phyloP scores from a whole-genome alignment of 495 filamentous ascomycete species.

The Physcia stellaris region DNA sequence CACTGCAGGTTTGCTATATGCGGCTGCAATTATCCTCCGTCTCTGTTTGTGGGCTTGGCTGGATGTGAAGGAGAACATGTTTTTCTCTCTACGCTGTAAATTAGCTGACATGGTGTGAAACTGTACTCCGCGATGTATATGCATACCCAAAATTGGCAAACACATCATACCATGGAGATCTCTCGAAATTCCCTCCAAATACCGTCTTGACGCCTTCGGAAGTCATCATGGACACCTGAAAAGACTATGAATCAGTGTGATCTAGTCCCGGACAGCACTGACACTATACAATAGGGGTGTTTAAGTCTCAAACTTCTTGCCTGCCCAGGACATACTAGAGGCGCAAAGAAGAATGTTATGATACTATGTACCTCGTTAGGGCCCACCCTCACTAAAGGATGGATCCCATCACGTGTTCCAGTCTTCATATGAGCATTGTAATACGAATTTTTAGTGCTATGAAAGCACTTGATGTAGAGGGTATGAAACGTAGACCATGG shows the following conservation, averaged over 20 bases:
- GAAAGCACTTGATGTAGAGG: conserved; percentile 7
- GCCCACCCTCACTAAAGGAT: conserved; percentile 6
- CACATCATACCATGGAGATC: conserved; percentile 7
- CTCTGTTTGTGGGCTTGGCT: conserved; percentile 5
- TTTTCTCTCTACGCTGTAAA: conserved; percentile 1
- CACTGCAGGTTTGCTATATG: conserved; percentile 8
- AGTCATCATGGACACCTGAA: conserved; percentile 14
- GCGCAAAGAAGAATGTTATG: no score
- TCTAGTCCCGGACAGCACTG: no score
- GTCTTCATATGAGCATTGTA: conserved; percentile 7
- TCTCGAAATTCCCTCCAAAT: conserved; percentile 6
- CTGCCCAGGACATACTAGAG: no score
- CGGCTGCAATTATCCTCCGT: conserved; percentile 7
- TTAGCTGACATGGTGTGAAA: no score
- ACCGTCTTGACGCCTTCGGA: conserved; percentile 7
- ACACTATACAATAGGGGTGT: no score
- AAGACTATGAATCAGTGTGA: no score
- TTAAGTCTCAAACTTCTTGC: no score
- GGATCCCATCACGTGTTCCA: background rate
- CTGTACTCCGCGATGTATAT: background rate
- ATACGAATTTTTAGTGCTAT: conserved; percentile 4
- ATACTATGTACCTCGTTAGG: conserved; percentile 13
- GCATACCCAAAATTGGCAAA: conserved; percentile 12
- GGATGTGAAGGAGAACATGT: conserved; percentile 10
- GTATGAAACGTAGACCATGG: conserved; percentile 6